A percentile compares a stretch with the other conserved stretches of the same genome.
Evolutionary conservation across 257 asterid genomes (phyloP).

Genomic region (Plectranthus barbatus): DNA sequence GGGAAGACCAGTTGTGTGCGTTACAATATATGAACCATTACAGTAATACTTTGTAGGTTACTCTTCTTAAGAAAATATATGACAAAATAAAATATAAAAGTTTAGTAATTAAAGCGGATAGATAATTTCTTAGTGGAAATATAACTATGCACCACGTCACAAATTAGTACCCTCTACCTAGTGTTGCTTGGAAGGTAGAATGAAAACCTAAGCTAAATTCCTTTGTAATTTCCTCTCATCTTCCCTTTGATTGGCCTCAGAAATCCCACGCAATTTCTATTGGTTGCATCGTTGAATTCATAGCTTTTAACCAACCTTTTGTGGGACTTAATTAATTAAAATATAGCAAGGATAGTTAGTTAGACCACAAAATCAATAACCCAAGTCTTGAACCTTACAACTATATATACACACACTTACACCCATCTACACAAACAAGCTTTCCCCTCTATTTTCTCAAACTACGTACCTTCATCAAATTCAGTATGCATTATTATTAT

Average conservation of each 20-base stretch:
- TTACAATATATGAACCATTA: too few species aligned
- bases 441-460: background rate
- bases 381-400: background rate
- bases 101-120: background rate
- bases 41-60: too few species aligned
- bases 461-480: background rate
- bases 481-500: too few species aligned
- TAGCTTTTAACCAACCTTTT: conserved; percentile 15
- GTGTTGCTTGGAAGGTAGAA: conserved; percentile 5
- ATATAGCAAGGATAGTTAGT: background rate
- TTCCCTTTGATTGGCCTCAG: background rate
- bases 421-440: background rate
- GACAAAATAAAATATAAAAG: background rate
- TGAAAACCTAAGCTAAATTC: conserved; percentile 8
- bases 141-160: conserved; percentile 23
- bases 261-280: conserved; percentile 11
- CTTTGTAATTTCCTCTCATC: conserved; percentile 5
- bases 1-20: too few species aligned
- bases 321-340: background rate
- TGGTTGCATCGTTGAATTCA: conserved; percentile 19
- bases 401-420: conserved; percentile 3
- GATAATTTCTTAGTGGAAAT: too few species aligned
- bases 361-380: background rate
- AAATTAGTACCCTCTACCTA: background rate
- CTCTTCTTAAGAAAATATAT: background rate